Percentiles rank a stretch among this genome's conserved stretches.
Conservation (phyloP, 1,139 yeast species). For the Kodamaea arcana region DNA sequence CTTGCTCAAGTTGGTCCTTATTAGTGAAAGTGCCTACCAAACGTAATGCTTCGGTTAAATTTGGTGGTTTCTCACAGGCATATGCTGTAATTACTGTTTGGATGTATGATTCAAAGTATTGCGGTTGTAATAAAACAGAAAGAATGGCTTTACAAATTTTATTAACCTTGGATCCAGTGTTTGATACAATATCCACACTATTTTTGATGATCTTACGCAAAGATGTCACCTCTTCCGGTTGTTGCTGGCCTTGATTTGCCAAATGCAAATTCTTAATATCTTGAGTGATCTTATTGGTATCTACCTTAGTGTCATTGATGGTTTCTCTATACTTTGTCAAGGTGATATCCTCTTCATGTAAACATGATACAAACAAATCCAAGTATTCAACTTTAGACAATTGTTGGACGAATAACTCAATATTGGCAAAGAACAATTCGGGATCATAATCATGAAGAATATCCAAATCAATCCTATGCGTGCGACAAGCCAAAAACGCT, state of each 20-base stretch:
- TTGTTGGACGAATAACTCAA: conserved; percentile 69
- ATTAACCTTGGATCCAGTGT: conserved; percentile 56
- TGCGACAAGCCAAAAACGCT: conserved; percentile 82
- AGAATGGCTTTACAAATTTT: conserved; percentile 71
- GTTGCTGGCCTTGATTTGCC: neutral
- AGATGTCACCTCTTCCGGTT: neutral
- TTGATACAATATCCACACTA: conserved; percentile 25
- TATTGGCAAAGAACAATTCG: conserved; percentile 54
- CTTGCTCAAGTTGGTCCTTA: conserved; percentile 52
- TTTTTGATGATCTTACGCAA: conserved; percentile 22
- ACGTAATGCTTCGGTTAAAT: conserved; percentile 66
- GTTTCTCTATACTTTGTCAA: conserved; percentile 82
- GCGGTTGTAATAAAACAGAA: conserved; percentile 48
- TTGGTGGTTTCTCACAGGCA: conserved; percentile 89
- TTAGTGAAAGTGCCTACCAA: conserved; percentile 50
- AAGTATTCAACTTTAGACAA: conserved; percentile 70
- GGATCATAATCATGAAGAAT: conserved; percentile 87
- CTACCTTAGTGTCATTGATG: conserved; percentile 18
- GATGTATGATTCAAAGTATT: conserved; percentile 54
- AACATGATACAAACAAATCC: conserved; percentile 82
- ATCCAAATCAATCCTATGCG: conserved; percentile 89
- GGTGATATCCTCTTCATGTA: conserved; percentile 84
- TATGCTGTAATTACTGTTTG: conserved; percentile 87
- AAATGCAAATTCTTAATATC: neutral
- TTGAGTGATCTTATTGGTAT: neutral